Percentiles rank a stretch among this genome's conserved stretches.
Evolutionary conservation across 2,329 filamentous ascomycete species (phyloP).

Genomic region (Bipolaris sorokiniana): DNA sequence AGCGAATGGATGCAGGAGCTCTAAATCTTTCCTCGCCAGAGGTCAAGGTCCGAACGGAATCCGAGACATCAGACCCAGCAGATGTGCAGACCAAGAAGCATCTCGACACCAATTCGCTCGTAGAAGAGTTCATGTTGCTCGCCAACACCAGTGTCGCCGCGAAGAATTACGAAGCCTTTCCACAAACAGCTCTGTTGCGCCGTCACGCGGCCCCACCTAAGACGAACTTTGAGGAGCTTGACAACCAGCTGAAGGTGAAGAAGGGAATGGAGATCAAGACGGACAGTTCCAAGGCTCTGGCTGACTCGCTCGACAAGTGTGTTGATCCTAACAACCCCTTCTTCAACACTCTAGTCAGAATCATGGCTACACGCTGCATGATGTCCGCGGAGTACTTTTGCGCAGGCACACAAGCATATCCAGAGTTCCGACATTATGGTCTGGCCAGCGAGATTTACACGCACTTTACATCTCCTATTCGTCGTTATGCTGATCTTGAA

Average conservation of each 20-base stretch:
- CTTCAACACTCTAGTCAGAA: constrained; percentile 97
- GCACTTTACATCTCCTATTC: constrained; percentile 96
- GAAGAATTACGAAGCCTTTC: constrained; percentile 89
- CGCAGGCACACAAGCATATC: constrained; percentile 88
- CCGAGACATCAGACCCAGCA: constrained; percentile 92
- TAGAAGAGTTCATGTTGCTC: constrained; percentile 99
- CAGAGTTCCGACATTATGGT: constrained; percentile 96
- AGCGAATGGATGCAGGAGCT: constrained; percentile 91
- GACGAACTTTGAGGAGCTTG: constrained; percentile 94
- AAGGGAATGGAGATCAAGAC: constrained; percentile 78
- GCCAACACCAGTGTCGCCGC: constrained; percentile 94
- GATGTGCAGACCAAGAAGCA: constrained; percentile 95
- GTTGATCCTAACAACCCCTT: constrained; percentile 82
- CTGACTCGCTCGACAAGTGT: constrained; percentile 87
- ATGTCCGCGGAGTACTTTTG: constrained; percentile 99
- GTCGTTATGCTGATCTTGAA: constrained; percentile 94
- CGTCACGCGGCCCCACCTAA: constrained; percentile 91
- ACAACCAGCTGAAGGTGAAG: constrained; percentile 88
- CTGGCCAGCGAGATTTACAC: constrained; percentile 97
- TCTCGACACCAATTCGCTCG: constrained; percentile 94
- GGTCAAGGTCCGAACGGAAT: constrained; percentile 93
- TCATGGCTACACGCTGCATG: constrained; percentile 98
- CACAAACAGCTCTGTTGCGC: constrained; percentile 91
- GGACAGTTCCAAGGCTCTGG: constrained; percentile 90
- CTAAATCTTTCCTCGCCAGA: constrained; percentile 97